These are phyloP conservation scores for Nitzschia palea DNA, from an alignment of 108 stramenopile species.

Conservation along the genomic window DNA sequence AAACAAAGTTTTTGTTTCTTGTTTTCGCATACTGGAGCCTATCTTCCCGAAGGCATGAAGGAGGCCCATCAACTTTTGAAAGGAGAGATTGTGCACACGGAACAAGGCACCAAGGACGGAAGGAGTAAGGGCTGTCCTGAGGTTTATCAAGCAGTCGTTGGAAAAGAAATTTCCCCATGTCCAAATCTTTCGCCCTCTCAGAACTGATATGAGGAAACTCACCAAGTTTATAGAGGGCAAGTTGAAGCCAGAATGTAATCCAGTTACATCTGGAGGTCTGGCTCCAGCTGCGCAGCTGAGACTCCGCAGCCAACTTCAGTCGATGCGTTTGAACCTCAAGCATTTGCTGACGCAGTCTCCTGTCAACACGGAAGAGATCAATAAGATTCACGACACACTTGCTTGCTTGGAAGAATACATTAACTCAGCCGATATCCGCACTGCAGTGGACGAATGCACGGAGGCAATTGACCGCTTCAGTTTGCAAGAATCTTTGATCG, in stretches of 20 bases:
- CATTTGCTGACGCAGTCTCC: constrained; percentile 6
- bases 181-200: constrained; percentile 45
- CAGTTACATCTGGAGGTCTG: too few species aligned
- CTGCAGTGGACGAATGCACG: not conserved
- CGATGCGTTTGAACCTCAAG: not conserved
- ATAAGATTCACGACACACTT: constrained; percentile 28
- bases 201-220: constrained; percentile 34
- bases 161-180: constrained; percentile 51
- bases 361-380: constrained; percentile 21
- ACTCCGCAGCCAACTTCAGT: constrained; percentile 32
- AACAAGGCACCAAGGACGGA: constrained; percentile 43
- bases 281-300: constrained; percentile 39
- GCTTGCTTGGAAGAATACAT: constrained; percentile 24
- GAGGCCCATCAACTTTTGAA: constrained; percentile 22
- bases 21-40: constrained; percentile 54
- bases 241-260: constrained; percentile 24
- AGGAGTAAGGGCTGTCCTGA: constrained; percentile 35
- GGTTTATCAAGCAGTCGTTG: constrained; percentile 39
- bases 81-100: constrained; percentile 46
- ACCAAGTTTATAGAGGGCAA: constrained; percentile 23
- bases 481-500: not conserved
- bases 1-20: constrained; percentile 58
- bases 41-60: constrained; percentile 22
- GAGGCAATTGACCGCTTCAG: not conserved
- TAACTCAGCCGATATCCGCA: not conserved